Conservation (phyloP, 1,284 basidiomycete species). For the Marasmius tenuissimus region DNA sequence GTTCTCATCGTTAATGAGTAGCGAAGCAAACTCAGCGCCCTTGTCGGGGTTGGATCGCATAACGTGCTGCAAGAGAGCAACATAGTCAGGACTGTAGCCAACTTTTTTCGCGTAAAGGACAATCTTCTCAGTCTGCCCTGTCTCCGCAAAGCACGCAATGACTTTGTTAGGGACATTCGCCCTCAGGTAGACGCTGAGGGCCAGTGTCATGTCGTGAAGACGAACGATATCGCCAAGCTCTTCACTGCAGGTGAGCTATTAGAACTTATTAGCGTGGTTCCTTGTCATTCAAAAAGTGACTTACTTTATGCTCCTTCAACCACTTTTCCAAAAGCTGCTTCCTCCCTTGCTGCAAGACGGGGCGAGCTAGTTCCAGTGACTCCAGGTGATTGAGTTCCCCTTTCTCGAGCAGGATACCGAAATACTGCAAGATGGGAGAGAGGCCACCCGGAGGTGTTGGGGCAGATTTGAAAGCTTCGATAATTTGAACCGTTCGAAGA, state of each 20-base stretch:
- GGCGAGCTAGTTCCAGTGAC: slow-evolving; percentile 94
- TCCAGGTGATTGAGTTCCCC: slow-evolving; percentile 97
- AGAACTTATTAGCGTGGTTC: not conserved
- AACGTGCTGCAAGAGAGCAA: slow-evolving; percentile 93
- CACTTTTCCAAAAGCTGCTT: slow-evolving; percentile 99
- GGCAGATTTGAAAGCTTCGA: slow-evolving; percentile 97
- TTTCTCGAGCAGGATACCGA: slow-evolving; percentile 96
- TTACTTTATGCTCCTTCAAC: slow-evolving; percentile 98
- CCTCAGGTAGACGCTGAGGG: slow-evolving; percentile 97
- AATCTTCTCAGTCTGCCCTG: slow-evolving; percentile 98
- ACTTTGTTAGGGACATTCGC: slow-evolving; percentile 99
- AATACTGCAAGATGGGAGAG: slow-evolving; percentile 98
- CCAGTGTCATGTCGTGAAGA: slow-evolving; percentile 94
- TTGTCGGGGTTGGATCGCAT: slow-evolving; percentile 98
- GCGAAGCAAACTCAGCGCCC: slow-evolving; percentile 96
- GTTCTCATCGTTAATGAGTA: slow-evolving; percentile 90
- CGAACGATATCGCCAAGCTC: slow-evolving; percentile 98
- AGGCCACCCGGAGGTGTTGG: slow-evolving; percentile 89
- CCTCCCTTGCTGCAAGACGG: slow-evolving; percentile 94
- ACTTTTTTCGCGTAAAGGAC: slow-evolving; percentile 98
- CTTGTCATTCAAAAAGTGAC: not conserved
- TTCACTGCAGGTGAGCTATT: slow-evolving; percentile 93
- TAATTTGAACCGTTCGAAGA: slow-evolving; percentile 92
- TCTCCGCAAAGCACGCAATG: slow-evolving; percentile 98
- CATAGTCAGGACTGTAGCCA: slow-evolving; percentile 92